Evolutionary conservation across 2,329 filamentous ascomycete genomes (phyloP).

Genomic region (Nemania abortiva): DNA sequence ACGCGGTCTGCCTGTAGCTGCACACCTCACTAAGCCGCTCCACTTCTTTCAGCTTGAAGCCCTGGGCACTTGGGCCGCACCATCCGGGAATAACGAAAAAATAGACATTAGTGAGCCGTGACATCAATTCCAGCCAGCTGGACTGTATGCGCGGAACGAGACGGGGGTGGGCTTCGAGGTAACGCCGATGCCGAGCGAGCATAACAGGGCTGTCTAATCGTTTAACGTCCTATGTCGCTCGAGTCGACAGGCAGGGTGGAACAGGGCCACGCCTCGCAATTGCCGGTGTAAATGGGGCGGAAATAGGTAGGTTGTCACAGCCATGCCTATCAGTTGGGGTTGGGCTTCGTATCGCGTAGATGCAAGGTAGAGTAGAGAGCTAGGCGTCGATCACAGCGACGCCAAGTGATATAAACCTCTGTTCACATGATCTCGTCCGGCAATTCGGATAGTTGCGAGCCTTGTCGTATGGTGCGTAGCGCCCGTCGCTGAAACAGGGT

Average conservation of each 20-base stretch:
- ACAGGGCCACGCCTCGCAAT: neutral
- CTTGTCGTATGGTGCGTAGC: neutral
- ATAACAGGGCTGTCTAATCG: neutral
- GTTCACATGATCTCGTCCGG: slow-evolving; percentile 4
- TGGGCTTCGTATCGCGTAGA: slow-evolving; percentile 1
- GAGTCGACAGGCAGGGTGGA: slow-evolving; percentile 4
- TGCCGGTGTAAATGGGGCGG: neutral
- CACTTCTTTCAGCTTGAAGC: slow-evolving; percentile 14
- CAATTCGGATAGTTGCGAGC: neutral
- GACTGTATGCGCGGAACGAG: neutral
- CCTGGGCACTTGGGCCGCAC: slow-evolving; percentile 15
- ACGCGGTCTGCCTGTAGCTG: slow-evolving; percentile 10
- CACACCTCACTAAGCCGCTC: slow-evolving; percentile 21
- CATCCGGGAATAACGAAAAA: slow-evolving; percentile 8
- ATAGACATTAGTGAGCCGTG: slow-evolving; percentile 3
- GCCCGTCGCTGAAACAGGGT: slow-evolving; percentile 7
- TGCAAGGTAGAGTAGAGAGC: neutral
- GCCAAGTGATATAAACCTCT: slow-evolving; percentile 5
- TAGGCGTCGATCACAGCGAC: neutral
- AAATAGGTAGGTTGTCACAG: neutral
- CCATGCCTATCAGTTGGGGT: neutral
- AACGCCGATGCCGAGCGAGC: neutral
- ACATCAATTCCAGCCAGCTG: slow-evolving; percentile 21
- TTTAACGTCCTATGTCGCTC: neutral
- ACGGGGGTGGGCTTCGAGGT: neutral